These are phyloP conservation scores for Blastobotrys buckinghamii DNA, from an alignment of 1,139 yeast genomes.

Conservation along the genomic window DNA sequence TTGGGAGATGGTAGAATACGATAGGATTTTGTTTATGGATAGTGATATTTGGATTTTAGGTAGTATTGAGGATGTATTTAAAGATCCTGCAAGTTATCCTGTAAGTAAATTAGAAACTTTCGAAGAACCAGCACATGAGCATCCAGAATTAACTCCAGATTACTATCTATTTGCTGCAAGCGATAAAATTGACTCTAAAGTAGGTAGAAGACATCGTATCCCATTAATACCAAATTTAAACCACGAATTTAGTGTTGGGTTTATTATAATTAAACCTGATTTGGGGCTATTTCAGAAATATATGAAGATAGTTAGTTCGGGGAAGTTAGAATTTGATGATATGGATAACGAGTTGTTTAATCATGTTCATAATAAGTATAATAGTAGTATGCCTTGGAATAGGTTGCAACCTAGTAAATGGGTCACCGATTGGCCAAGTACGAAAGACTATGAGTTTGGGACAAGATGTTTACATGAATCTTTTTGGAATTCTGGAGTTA, in stretches of 20 bases:
- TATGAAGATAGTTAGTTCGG: neutral
- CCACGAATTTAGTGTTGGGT: neutral
- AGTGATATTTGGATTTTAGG: neutral
- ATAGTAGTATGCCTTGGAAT: constrained; percentile 3
- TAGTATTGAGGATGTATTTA: constrained; percentile 2
- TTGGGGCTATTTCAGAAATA: neutral
- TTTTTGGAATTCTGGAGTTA: neutral
- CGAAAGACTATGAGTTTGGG: constrained; percentile 3
- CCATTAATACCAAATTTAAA: neutral
- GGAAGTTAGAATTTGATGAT: neutral
- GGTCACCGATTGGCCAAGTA: constrained; percentile 4
- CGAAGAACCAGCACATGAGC: neutral
- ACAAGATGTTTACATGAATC: constrained; percentile 1
- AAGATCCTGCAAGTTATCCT: constrained; percentile 4
- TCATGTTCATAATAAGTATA: constrained; percentile 1
- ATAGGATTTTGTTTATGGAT: constrained; percentile 3
- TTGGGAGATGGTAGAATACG: constrained; percentile 2
- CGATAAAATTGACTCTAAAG: neutral
- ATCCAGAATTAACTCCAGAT: neutral
- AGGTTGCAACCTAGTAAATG: constrained; percentile 1
- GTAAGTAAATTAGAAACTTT: neutral
- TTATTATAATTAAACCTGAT: neutral
- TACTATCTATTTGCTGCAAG: neutral
- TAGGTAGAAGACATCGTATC: neutral
- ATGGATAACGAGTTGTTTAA: constrained; percentile 7